Percentiles rank a stretch among this genome's conserved stretches.
phyloP scores from a whole-genome alignment of 352 stramenopile genomes.

The Globisporangium splendens region DNA sequence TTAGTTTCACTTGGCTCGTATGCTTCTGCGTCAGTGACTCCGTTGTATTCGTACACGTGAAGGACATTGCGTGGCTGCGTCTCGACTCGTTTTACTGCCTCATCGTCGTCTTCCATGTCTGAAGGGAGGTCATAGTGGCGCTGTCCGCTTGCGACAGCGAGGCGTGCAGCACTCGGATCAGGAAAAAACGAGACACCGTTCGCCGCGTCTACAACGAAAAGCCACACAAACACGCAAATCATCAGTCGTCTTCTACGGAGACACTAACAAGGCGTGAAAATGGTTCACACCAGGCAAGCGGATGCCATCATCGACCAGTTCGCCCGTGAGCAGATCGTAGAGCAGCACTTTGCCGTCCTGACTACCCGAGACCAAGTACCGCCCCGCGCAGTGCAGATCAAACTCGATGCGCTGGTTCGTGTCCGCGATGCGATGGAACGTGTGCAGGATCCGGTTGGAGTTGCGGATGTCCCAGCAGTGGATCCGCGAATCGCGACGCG shows the following conservation, averaged over 20 bases:
- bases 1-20: not conserved
- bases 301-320: slow-evolving; percentile 43
- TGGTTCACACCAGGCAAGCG: slow-evolving; percentile 13
- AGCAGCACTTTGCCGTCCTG: slow-evolving; percentile 44
- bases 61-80: slow-evolving; percentile 30
- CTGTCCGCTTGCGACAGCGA: slow-evolving; percentile 65
- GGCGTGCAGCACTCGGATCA: slow-evolving; percentile 28
- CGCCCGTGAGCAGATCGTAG: slow-evolving; percentile 54
- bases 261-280: too few relatives aligned
- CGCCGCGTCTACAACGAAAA: slow-evolving; percentile 30
- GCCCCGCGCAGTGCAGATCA: slow-evolving; percentile 61
- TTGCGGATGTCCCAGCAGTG: slow-evolving; percentile 87
- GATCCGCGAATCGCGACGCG: slow-evolving; percentile 61
- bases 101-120: slow-evolving; percentile 50
- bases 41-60: slow-evolving; percentile 40
- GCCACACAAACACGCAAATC: too few relatives aligned
- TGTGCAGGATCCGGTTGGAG: slow-evolving; percentile 59
- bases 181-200: slow-evolving; percentile 83
- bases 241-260: too few relatives aligned
- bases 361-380: slow-evolving; percentile 63
- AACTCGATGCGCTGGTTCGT: slow-evolving; percentile 81
- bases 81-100: slow-evolving; percentile 2
- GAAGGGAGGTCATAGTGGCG: slow-evolving; percentile 59
- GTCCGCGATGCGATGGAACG: slow-evolving; percentile 51
- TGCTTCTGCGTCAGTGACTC: slow-evolving; percentile 6